Evolutionary conservation across 768 basidiomycete genomes (phyloP).

Genomic region (Postia placenta): DNA sequence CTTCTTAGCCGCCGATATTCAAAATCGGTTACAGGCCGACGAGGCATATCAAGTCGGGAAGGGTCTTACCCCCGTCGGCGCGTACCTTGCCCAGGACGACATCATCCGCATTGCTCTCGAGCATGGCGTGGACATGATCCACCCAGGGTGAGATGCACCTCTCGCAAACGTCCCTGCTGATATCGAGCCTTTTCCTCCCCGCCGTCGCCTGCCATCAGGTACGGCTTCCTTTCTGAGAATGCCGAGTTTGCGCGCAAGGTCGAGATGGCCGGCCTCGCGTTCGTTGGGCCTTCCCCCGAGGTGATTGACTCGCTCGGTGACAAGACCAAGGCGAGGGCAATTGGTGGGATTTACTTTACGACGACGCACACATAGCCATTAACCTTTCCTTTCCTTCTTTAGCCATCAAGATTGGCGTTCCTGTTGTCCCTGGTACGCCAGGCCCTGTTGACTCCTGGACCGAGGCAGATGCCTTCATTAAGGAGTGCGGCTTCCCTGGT

Average conservation of each 20-base stretch:
- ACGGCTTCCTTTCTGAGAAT: slow-evolving; percentile 97
- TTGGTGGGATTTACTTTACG: too few species aligned
- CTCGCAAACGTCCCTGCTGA: slow-evolving; percentile 1
- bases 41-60: slow-evolving; percentile 98
- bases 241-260: slow-evolving; percentile 96
- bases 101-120: slow-evolving; percentile 96
- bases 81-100: slow-evolving; percentile 96
- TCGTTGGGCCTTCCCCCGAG: slow-evolving; percentile 92
- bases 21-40: slow-evolving; percentile 69
- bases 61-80: slow-evolving; percentile 91
- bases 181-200: slow-evolving; percentile 5
- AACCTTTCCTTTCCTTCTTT: not conserved
- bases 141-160: slow-evolving; percentile 69
- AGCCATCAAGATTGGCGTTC: slow-evolving; percentile 90
- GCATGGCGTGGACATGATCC: slow-evolving; percentile 99
- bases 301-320: slow-evolving; percentile 97
- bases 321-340: slow-evolving; percentile 93
- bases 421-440: slow-evolving; percentile 97
- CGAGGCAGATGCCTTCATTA: slow-evolving; percentile 83
- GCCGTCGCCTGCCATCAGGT: slow-evolving; percentile 40
- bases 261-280: slow-evolving; percentile 94
- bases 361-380: too few species aligned
- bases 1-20: not conserved
- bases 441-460: slow-evolving; percentile 79
- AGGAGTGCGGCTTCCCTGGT: slow-evolving; percentile 95